These are phyloP conservation scores for Asterionellopsis glacialis DNA, from an alignment of 108 stramenopile genomes.

Conservation along the genomic window DNA sequence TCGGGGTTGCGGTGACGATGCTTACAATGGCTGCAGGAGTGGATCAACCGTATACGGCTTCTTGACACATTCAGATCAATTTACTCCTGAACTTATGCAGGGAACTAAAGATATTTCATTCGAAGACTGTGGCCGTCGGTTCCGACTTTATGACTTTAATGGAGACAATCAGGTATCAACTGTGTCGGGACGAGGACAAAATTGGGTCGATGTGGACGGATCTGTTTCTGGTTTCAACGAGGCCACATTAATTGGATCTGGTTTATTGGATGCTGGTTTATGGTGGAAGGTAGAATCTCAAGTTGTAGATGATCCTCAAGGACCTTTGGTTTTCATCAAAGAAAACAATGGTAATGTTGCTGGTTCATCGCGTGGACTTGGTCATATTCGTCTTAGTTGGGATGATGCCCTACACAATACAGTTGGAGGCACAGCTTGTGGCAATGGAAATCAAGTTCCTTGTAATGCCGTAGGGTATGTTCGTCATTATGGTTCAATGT, in stretches of 20 bases:
- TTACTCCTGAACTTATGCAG: conserved; percentile 20
- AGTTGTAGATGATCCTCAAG: conserved; percentile 25
- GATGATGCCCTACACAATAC: conserved; percentile 19
- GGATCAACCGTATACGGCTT: conserved; percentile 28
- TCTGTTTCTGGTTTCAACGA: conserved; percentile 16
- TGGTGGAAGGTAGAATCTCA: conserved; percentile 34
- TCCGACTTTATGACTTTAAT: conserved; percentile 7
- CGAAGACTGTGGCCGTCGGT: conserved; percentile 31
- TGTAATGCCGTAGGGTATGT: conserved; percentile 16
- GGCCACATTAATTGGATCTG: conserved; percentile 23
- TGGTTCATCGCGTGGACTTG: conserved; percentile 14
- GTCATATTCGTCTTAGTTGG: conserved; percentile 20
- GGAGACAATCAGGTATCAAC: conserved; percentile 6
- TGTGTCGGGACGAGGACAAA: conserved; percentile 19
- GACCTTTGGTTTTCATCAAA: conserved; percentile 23
- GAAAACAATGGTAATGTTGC: conserved; percentile 10
- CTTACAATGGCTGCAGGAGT: conserved; percentile 18
- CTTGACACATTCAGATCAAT: conserved; percentile 22
- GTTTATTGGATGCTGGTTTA: conserved; percentile 10
- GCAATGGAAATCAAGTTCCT: conserved; percentile 9
- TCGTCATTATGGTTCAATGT: conserved; percentile 25
- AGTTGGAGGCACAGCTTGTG: conserved; percentile 10
- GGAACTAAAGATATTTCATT: conserved; percentile 25
- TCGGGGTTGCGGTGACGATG: conserved; percentile 21
- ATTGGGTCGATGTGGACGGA: conserved; percentile 35